Conservation (phyloP, 805 yeast species). For the Teunomyces gatunensis region DNA sequence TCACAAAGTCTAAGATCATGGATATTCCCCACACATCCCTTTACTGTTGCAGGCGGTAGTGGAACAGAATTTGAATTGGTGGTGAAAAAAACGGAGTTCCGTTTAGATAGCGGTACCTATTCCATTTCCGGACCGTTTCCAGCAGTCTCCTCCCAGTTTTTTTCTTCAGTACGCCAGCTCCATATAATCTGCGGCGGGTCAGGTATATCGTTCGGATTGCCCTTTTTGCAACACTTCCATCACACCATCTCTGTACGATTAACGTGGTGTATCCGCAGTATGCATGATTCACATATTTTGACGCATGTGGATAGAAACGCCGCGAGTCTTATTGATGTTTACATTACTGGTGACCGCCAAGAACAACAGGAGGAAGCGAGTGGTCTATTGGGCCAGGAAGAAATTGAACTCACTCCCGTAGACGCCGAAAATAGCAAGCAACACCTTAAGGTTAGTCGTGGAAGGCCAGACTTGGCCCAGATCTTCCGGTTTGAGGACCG, state of each 20-base stretch:
- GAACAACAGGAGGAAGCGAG: slow-evolving; percentile 14
- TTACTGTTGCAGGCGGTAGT: slow-evolving; percentile 45
- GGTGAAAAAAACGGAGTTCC: slow-evolving; percentile 37
- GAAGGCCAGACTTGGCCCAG: slow-evolving; percentile 44
- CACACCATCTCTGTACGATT: slow-evolving; percentile 30
- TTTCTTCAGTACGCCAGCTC: slow-evolving; percentile 49
- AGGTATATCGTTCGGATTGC: slow-evolving; percentile 64
- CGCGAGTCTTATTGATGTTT: slow-evolving; percentile 6
- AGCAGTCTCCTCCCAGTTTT: slow-evolving; percentile 44
- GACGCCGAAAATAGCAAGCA: slow-evolving; percentile 6
- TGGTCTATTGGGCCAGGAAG: slow-evolving; percentile 20
- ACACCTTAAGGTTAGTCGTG: slow-evolving; percentile 19
- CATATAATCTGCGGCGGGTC: slow-evolving; percentile 68
- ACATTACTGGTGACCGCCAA: slow-evolving; percentile 8
- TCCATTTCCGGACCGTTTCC: slow-evolving; percentile 34
- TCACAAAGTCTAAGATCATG: slow-evolving; percentile 16
- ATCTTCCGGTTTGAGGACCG: slow-evolving; percentile 27
- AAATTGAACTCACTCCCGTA: slow-evolving; percentile 15
- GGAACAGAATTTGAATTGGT: slow-evolving; percentile 38
- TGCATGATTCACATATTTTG: slow-evolving; percentile 47
- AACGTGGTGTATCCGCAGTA: slow-evolving; percentile 54
- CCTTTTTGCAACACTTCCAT: slow-evolving; percentile 45
- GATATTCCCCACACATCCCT: slow-evolving; percentile 66
- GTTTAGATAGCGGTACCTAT: not conserved
- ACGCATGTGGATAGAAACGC: slow-evolving; percentile 25